Evolutionary conservation across 148 eudicot species (phyloP), one percentile per base, ranked within the genome.

Genomic region (Rhododendron vialii): DNA sequence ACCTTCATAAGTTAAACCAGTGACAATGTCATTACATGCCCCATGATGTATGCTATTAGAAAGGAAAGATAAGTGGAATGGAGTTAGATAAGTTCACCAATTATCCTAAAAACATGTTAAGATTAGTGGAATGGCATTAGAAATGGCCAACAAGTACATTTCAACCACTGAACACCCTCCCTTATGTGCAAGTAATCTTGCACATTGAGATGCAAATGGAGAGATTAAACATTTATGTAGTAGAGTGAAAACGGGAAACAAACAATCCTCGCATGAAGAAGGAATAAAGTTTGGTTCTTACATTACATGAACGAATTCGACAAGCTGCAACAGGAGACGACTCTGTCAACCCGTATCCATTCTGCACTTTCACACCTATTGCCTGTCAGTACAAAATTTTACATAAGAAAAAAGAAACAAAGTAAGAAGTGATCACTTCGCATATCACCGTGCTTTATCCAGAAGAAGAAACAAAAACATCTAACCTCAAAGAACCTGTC

Each of bases 331-430:
- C 96, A 87, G 99, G 99, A 85, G 98, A 94, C 30, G 95, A 83
- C 87, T 96, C 98, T 87, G 99, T 95, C 85, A 96, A 87, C 47
- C 99, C 99, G 88, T 95, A 96, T 35, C 99, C 99, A 87, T 95
- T 95, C 87, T 93, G 99, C 57, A 96, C 80, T 83, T 84, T 88
- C 53, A 95, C 87, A 67, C 89, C 99, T 75, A 95, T 93, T 55
- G 99, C 98, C 99, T 96, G 92, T 41, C 71, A 71, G 75, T 59
- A 73, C 17, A 53, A 84, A 67, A 59, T 20, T 53, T 22, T 17
- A 71, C 5, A 28, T 35, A 10, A 45, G 12, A 47, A n/a, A 41
- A 41, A 41, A 41, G 45, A 41, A 41, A 5, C 45, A 41, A 41
- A 41, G 80, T 71, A 84, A 85, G 86, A 76, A 12, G 28, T 14